Evolutionary conservation across 352 stramenopile species (phyloP), one percentile per base, ranked within the genome.

Genomic region (Blastocystis sp.): DNA sequence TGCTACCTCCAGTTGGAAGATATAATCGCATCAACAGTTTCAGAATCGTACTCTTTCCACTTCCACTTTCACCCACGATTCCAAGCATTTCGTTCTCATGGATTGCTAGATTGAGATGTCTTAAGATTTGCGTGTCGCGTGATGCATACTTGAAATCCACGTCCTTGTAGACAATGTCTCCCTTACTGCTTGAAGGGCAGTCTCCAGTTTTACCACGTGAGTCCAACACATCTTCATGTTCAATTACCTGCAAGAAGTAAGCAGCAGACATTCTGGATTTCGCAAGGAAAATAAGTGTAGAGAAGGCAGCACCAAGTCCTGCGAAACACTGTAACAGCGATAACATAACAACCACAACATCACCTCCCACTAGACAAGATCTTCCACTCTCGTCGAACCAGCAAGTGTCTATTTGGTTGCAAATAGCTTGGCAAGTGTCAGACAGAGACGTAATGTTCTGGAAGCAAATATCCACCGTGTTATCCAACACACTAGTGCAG

Each of bases 281-380:
- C 45, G 70, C 43, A 30, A 81, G 43, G 7, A 41, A 13, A 18
- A 81, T 47, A 0, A 79, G 34, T n/a, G 30, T 37, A 9, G 39
- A n/a, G n/a, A 75, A 81, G 24, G 93, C 91, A 39, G 94, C 93
- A 3, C 93, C 93, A 16, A 95, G 90, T 11, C 92, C 92, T 91
- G 94, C 93, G 16, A 93, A 92, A 2, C 92, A 92, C 91, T 94
- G 92, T 43, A 95, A 92, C 4, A 95, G 68, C 3, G 91, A 43
- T 79, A 94, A 95, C 59, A 95, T 95, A 39, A 95, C 92, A 0
- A 91, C 94, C 13, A 96, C 65, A n/a, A 95, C 93, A 66, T 92
- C 91, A 20, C 93, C 79, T 93, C 30, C 93, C 92, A 76, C 94
- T 79, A 87, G 94, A 95, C 76, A 93, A 94, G 3, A 76, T 18